A percentile compares a stretch with the other conserved stretches of the same genome.
Conservation (phyloP, 2,329 filamentous ascomycete species). For the Aureobasidium sp. region DNA sequence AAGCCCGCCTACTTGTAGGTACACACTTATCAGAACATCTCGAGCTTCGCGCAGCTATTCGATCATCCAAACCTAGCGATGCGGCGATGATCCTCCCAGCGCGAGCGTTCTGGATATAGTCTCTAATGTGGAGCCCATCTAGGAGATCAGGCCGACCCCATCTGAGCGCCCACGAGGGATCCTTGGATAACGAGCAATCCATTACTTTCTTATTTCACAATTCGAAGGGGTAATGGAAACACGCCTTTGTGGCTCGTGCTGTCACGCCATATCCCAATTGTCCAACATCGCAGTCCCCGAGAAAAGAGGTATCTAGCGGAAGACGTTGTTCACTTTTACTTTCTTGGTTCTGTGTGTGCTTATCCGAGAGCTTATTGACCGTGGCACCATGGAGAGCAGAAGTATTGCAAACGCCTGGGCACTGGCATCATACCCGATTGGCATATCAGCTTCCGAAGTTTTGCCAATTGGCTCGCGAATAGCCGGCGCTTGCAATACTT, state of each 20-base stretch:
- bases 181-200: constrained; percentile 12
- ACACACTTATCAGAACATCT: background rate
- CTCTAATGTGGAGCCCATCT: background rate
- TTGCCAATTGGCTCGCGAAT: no score
- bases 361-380: background rate
- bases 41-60: background rate
- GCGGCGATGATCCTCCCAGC: background rate
- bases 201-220: constrained; percentile 4
- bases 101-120: background rate
- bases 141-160: constrained; percentile 6
- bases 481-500: no score
- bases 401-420: no score
- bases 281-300: background rate
- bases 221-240: constrained; percentile 12
- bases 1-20: background rate
- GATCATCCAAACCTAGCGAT: background rate
- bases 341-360: background rate
- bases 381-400: no score
- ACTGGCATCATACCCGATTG: no score
- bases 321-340: background rate
- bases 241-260: constrained; percentile 4
- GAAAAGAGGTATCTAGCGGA: background rate
- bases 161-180: constrained; percentile 7
- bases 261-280: background rate
- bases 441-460: no score